Evolutionary conservation across 2,329 filamentous ascomycete species (phyloP).

Genomic region (Fonsecaea nubica): DNA sequence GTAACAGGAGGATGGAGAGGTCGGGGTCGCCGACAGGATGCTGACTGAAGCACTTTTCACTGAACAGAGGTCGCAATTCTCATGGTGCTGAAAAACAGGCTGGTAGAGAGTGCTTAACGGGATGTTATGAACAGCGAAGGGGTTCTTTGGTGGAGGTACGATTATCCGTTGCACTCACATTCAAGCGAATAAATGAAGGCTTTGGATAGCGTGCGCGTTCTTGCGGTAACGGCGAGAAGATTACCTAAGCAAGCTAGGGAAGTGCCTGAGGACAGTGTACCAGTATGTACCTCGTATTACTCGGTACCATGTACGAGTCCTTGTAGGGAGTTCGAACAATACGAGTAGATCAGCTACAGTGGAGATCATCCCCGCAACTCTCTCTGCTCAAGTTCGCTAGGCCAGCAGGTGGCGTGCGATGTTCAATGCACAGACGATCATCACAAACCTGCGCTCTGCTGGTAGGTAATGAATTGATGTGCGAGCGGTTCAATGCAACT

Average conservation of each 20-base stretch:
- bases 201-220: not conserved
- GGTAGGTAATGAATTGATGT: not conserved
- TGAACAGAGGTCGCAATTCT: not conserved
- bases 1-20: slow-evolving; percentile 44
- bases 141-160: not conserved
- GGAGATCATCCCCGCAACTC: not conserved
- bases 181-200: not conserved
- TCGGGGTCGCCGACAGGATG: slow-evolving; percentile 4
- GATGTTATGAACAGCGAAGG: not conserved
- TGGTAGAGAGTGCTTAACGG: not conserved
- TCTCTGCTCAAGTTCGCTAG: not conserved
- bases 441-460: not conserved
- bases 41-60: not conserved
- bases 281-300: no score
- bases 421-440: not conserved
- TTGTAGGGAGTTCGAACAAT: no score
- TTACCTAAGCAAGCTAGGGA: no score
- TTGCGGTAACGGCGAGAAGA: no score
- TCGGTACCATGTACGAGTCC: no score
- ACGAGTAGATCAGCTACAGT: not conserved
- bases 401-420: not conserved
- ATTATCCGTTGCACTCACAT: not conserved
- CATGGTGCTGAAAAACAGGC: no score
- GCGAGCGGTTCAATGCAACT: not conserved
- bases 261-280: no score